Evolutionary conservation across 495 filamentous ascomycete species (phyloP), one percentile per base, ranked within the genome.

Genomic region (Penicillium chermesinum): DNA sequence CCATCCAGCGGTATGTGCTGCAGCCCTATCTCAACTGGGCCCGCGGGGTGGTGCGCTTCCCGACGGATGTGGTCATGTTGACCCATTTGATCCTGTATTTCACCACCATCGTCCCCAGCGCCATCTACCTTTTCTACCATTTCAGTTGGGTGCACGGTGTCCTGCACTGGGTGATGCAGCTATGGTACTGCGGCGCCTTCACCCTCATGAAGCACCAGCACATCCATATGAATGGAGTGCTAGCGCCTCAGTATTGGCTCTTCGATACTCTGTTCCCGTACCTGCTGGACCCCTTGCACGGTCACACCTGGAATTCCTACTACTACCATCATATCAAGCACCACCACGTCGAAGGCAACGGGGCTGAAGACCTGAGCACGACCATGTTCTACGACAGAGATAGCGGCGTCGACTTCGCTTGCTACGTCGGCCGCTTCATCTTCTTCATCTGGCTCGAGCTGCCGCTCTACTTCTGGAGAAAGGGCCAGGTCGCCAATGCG

Each of bases 311-410:
- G 85, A 85, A 90, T 62, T 83, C 79, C 8, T 91, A 90, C 63
- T 91, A 75, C 59, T 89, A 88, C 55, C 87, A 91, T 61, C 87
- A 90, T 53, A 84, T 89, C 50, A 89, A 91, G 66, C 84, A 87
- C 60, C 87, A 90, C 57, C 87, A 90, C 54, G 82, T 90, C 40
- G 87, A 91, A 60, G 82, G 78, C 44, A 91, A 91, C 59, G 87
- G 87, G 0, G 85, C 85, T 0, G 71, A 81, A 32, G 87, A 91
- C 55, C 73, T 91, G 5, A 85, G 80, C 8, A 84, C 84, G 0
- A 90, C 87, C 10, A 75, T 90, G 33, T 76, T 82, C 17, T 90
- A 87, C 57, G 84, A 91, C 58, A 79, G 87, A 6, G 87, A 91
- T 59, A 69, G 75, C 38, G 37, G 79, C 5, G 62, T 64, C 37